These are phyloP conservation scores for Plicaturopsis crispa DNA, from an alignment of 768 basidiomycete genomes.

Conservation along the genomic window DNA sequence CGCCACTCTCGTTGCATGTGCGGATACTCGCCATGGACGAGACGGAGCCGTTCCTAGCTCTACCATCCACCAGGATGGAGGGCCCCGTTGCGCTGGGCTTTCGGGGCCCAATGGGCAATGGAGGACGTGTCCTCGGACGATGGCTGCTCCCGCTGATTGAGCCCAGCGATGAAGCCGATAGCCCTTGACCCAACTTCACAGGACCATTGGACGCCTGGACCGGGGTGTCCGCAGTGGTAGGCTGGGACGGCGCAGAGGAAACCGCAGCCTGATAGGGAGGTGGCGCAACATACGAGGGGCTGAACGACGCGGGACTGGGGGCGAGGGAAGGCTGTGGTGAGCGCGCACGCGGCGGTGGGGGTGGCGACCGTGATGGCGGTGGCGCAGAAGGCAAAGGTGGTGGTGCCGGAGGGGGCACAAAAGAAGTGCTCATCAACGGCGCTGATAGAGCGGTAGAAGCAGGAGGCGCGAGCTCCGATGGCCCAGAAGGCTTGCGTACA, in stretches of 20 bases:
- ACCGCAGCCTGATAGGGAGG: conserved; percentile 48
- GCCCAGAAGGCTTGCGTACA: too few relatives aligned
- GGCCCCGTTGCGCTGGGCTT: conserved; percentile 37
- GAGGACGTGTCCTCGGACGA: conserved; percentile 36
- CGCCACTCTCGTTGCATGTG: conserved; percentile 1
- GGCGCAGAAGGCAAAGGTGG: conserved; percentile 7
- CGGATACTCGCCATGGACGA: conserved; percentile 33
- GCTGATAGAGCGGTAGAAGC: not conserved
- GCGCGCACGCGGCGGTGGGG: conserved; percentile 4
- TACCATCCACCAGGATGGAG: conserved; percentile 31
- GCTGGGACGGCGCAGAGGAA: too few relatives aligned
- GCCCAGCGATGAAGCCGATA: conserved; percentile 7
- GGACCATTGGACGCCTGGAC: too few relatives aligned
- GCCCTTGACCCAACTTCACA: too few relatives aligned
- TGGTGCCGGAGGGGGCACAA: too few relatives aligned
- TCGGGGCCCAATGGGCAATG: conserved; percentile 54
- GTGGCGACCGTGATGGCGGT: conserved; percentile 6
- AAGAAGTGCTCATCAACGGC: too few relatives aligned
- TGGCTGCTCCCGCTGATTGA: conserved; percentile 13
- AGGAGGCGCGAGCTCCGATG: not conserved
- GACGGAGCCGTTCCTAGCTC: conserved; percentile 31
- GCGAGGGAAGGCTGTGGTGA: conserved; percentile 9
- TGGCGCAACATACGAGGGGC: conserved; percentile 33
- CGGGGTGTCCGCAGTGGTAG: conserved; percentile 7
- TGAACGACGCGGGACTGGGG: conserved; percentile 8